Conservation (phyloP, 2,329 filamentous ascomycete species). For the Aaosphaeria arxii region DNA sequence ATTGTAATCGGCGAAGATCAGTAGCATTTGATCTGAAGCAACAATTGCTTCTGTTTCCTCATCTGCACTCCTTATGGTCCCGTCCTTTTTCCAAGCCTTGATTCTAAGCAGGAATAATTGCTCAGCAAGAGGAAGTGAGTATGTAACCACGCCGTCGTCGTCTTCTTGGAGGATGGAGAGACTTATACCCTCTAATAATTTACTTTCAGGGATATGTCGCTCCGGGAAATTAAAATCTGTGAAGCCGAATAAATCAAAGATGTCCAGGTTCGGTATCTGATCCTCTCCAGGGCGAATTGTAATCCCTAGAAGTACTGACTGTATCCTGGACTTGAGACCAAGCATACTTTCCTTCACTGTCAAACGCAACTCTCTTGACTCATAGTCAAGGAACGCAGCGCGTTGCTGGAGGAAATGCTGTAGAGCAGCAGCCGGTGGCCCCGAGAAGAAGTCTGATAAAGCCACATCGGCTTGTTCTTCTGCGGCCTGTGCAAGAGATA, state of each 20-base stretch:
- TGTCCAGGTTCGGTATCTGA: constrained; percentile 64
- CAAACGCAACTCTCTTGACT: constrained; percentile 77
- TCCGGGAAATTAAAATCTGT: constrained; percentile 61
- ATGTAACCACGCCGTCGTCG: constrained; percentile 56
- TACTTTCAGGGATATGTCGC: constrained; percentile 48
- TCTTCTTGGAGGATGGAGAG: constrained; percentile 61
- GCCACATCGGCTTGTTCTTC: constrained; percentile 17
- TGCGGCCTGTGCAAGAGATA: constrained; percentile 50
- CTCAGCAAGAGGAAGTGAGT: constrained; percentile 67
- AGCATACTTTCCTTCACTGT: constrained; percentile 69
- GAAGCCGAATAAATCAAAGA: constrained; percentile 95
- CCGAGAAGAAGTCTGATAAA: constrained; percentile 63
- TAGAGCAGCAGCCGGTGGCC: constrained; percentile 65
- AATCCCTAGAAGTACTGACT: constrained; percentile 71
- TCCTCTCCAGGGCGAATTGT: constrained; percentile 66
- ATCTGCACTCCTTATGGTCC: constrained; percentile 36
- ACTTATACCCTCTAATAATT: constrained; percentile 65
- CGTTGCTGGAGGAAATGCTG: constrained; percentile 76
- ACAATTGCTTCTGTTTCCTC: constrained; percentile 15
- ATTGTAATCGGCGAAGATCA: constrained; percentile 63
- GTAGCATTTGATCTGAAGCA: constrained; percentile 57
- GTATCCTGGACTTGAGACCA: constrained; percentile 42
- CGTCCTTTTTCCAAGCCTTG: constrained; percentile 55
- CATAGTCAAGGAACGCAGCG: constrained; percentile 78
- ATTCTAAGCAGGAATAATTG: constrained; percentile 72